A percentile compares a stretch with the other conserved stretches of the same genome.
phyloP scores from a whole-genome alignment of 2,329 filamentous ascomycete species.

The Dichotomopilus funicola region DNA sequence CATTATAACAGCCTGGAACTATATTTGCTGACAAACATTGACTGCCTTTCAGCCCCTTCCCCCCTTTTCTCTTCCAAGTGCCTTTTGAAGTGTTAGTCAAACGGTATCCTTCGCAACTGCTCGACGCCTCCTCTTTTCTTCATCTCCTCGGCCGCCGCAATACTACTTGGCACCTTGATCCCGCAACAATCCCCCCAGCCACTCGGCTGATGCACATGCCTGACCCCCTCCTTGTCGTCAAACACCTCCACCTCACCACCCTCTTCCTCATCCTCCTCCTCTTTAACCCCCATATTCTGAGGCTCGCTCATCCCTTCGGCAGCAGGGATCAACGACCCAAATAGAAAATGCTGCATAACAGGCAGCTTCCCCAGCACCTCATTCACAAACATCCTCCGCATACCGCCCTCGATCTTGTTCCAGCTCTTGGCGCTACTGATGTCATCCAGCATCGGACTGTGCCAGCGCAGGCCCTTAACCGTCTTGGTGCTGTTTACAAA shows the following conservation, averaged over 20 bases:
- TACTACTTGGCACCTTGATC: constrained; percentile 90
- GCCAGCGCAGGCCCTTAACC: constrained; percentile 89
- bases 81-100: constrained; percentile 50
- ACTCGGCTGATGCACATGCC: constrained; percentile 63
- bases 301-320: constrained; percentile 72
- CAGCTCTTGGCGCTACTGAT: constrained; percentile 86
- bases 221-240: constrained; percentile 52
- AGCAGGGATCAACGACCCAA: constrained; percentile 78
- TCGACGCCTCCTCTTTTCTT: constrained; percentile 61
- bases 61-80: not conserved
- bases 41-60: not conserved
- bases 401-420: constrained; percentile 87
- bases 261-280: constrained; percentile 43
- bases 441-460: constrained; percentile 96
- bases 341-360: constrained; percentile 98
- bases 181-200: constrained; percentile 96
- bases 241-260: constrained; percentile 57
- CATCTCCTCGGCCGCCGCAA: constrained; percentile 85
- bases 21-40: too few relatives aligned
- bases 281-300: constrained; percentile 39
- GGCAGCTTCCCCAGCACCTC: constrained; percentile 91
- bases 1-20: not conserved
- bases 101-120: constrained; percentile 67
- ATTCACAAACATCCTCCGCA: constrained; percentile 93
- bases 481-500: constrained; percentile 98